Conservation (phyloP, 2,329 filamentous ascomycete genomes). For the Arthrobotrys musiformis region DNA sequence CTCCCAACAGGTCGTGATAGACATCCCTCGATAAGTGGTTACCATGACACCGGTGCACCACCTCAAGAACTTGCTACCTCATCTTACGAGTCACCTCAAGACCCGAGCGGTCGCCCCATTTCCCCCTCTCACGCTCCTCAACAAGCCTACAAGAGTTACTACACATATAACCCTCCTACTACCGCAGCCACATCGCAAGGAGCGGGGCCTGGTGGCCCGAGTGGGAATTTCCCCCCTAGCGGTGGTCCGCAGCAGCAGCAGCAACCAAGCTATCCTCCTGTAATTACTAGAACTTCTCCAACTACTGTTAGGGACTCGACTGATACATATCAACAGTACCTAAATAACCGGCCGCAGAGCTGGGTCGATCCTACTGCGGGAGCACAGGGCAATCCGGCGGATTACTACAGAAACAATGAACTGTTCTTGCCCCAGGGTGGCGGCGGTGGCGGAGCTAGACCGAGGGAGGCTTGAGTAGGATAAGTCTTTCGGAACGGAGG, state of each 20-base stretch:
- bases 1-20: slow-evolving; percentile 28
- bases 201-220: slow-evolving; percentile 23
- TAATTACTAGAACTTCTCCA: slow-evolving; percentile 55
- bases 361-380: slow-evolving; percentile 55
- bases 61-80: slow-evolving; percentile 83
- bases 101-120: slow-evolving; percentile 62
- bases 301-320: slow-evolving; percentile 53
- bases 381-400: slow-evolving; percentile 55
- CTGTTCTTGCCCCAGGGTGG: slow-evolving; percentile 58
- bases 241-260: slow-evolving; percentile 22
- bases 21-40: slow-evolving; percentile 39
- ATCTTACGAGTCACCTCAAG: slow-evolving; percentile 76
- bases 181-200: slow-evolving; percentile 18
- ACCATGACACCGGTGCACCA: slow-evolving; percentile 60
- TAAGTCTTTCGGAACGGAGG: not conserved
- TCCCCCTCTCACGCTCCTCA: slow-evolving; percentile 21
- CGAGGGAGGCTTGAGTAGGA: slow-evolving; percentile 36
- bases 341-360: slow-evolving; percentile 57
- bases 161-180: slow-evolving; percentile 30
- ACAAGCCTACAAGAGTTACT: slow-evolving; percentile 40
- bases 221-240: slow-evolving; percentile 34
- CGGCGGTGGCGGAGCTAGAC: slow-evolving; percentile 36
- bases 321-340: slow-evolving; percentile 57
- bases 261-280: slow-evolving; percentile 51
- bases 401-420: slow-evolving; percentile 58